phyloP scores from a whole-genome alignment of 2,329 filamentous ascomycete genomes.

The Nannizzia gypsea region DNA sequence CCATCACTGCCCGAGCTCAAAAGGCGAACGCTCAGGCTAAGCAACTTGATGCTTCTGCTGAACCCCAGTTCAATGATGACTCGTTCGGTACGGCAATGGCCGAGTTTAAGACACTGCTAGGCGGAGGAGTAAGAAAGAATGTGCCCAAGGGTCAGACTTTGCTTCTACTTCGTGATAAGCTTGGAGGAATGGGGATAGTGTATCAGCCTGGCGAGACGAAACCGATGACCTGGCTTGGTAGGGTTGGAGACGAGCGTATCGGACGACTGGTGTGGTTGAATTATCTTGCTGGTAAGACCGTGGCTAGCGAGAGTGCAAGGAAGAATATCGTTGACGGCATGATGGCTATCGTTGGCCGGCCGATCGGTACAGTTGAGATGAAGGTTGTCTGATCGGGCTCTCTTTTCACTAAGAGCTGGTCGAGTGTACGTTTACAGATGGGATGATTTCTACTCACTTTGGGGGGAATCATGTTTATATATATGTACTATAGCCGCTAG shows the following conservation, averaged over 20 bases:
- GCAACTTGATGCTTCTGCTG: slow-evolving; percentile 24
- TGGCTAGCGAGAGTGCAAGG: slow-evolving; percentile 72
- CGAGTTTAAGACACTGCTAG: slow-evolving; percentile 72
- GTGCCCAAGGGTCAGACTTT: slow-evolving; percentile 72
- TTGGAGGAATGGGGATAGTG: slow-evolving; percentile 55
- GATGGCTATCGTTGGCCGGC: slow-evolving; percentile 76
- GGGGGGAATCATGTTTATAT: not conserved
- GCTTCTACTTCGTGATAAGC: slow-evolving; percentile 54
- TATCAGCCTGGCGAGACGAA: slow-evolving; percentile 45
- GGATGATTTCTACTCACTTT: not conserved
- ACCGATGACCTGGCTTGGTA: slow-evolving; percentile 50
- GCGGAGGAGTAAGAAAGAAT: slow-evolving; percentile 52
- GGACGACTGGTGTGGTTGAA: slow-evolving; percentile 76
- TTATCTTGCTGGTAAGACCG: slow-evolving; percentile 75
- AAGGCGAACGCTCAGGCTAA: slow-evolving; percentile 40
- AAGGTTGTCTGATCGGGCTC: slow-evolving; percentile 45
- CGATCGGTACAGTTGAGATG: slow-evolving; percentile 73
- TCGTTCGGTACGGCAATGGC: slow-evolving; percentile 62
- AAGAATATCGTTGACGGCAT: slow-evolving; percentile 76
- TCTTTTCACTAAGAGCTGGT: not conserved
- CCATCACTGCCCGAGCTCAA: slow-evolving; percentile 62
- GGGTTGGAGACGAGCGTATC: slow-evolving; percentile 65
- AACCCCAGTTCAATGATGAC: slow-evolving; percentile 53
- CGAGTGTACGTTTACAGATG: not conserved
- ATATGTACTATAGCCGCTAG: slow-evolving; percentile 4